Evolutionary conservation across 495 filamentous ascomycete genomes (phyloP), one percentile per base, ranked within the genome.

Genomic region (Penicillium lagena): DNA sequence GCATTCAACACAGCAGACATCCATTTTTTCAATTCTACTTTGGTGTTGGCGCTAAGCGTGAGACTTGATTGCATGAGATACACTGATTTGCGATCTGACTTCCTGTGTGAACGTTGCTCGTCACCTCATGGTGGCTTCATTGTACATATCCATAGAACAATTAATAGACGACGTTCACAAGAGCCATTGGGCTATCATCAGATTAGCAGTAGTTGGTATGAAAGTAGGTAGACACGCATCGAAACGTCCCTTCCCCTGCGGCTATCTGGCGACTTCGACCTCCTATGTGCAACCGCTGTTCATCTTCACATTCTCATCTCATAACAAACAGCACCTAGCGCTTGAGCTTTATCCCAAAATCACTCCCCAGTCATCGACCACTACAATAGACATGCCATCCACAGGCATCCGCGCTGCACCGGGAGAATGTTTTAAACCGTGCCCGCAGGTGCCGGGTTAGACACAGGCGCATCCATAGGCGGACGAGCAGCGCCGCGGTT

Each of bases 401-500:
- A 10, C 27, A 34, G 12, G 10, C 30, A 35, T 14, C 14, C 12
- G 7, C 12, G n/a, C 7, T 34, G 10, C 8, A n/a, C 33, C 1
- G 1, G 27, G 7, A 22, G 35, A 31, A 1, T 10, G 12, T 9
- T 9, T 48, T 49, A 60, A 7, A 54, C 37, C 49, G 52, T 30
- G 2, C 50, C 40, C 7, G 47, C 42, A 32, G 50, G 50, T 4
- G 47, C 42, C 15, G 50, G 50, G 15, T 37, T 37, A n/a, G 54
- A 48, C 49, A 47, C 54, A 3, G 63, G 63, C 2, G 58, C 66
- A 49, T 66, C 66, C 13, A 64, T 51, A 10, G 64, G 62, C 4
- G 44, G 22, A 27, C 57, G 56, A 10, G 34, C 15, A 10, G 43
- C 46, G 30, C 29, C 15, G 27, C 45, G 35, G n/a, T 47, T 43